A percentile compares a stretch with the other conserved stretches of the same genome.
These are phyloP conservation scores for Clohesyomyces aquaticus DNA, from an alignment of 495 filamentous ascomycete genomes.

Conservation along the genomic window DNA sequence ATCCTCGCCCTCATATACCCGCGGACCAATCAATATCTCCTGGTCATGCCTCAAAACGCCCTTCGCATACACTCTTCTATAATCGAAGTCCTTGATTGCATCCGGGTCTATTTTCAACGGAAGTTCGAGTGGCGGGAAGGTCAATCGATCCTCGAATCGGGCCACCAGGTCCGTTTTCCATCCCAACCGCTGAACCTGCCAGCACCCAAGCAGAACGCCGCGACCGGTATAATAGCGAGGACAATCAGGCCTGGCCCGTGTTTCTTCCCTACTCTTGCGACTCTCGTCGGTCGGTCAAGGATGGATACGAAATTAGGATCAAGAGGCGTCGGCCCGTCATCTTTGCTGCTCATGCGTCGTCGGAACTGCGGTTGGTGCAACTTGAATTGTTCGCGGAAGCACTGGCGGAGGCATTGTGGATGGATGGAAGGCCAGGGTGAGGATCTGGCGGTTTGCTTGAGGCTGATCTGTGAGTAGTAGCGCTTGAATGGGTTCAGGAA, in stretches of 20 bases:
- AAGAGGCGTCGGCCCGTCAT: constrained; percentile 5
- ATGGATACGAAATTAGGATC: constrained; percentile 74
- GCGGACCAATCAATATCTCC: constrained; percentile 94
- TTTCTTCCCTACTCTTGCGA: constrained; percentile 70
- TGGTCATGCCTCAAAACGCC: constrained; percentile 81
- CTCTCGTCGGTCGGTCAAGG: constrained; percentile 78
- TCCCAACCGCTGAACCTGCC: constrained; percentile 91
- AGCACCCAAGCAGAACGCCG: constrained; percentile 85
- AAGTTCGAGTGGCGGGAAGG: constrained; percentile 82
- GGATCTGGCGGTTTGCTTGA: not conserved
- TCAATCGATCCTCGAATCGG: constrained; percentile 84
- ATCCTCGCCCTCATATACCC: constrained; percentile 84
- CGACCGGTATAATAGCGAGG: constrained; percentile 86
- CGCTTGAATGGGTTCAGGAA: constrained; percentile 33
- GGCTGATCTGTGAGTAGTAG: constrained; percentile 14
- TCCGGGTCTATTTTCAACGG: constrained; percentile 78
- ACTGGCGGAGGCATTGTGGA: constrained; percentile 36
- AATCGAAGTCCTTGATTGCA: constrained; percentile 87
- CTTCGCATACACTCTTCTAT: constrained; percentile 77
- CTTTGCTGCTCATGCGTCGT: constrained; percentile 51
- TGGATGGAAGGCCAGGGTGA: constrained; percentile 1
- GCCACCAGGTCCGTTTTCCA: constrained; percentile 95
- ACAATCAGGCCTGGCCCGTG: constrained; percentile 84
- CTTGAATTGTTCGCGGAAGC: constrained; percentile 20
- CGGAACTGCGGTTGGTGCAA: constrained; percentile 45